phyloP scores from a whole-genome alignment of 2,329 filamentous ascomycete species.

The Colletotrichum euphorbiae region DNA sequence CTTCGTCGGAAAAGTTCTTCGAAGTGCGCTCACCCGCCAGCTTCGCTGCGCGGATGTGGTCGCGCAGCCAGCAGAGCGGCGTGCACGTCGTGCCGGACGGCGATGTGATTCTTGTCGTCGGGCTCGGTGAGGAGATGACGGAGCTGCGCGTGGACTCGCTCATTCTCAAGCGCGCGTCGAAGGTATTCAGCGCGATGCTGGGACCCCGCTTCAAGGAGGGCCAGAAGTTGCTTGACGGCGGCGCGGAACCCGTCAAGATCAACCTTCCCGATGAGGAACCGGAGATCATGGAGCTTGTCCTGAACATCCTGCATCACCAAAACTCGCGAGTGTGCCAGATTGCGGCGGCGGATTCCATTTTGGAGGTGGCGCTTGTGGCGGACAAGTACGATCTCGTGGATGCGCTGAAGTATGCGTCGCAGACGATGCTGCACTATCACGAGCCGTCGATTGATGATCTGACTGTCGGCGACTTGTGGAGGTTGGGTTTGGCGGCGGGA shows the following conservation, averaged over 20 bases:
- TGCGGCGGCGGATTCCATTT: slow-evolving; percentile 45
- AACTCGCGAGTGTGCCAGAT: slow-evolving; percentile 44
- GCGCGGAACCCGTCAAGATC: slow-evolving; percentile 42
- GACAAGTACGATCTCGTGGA: slow-evolving; percentile 44
- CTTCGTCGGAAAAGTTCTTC: slow-evolving; percentile 31
- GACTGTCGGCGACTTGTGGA: slow-evolving; percentile 37
- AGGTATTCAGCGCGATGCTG: slow-evolving; percentile 46
- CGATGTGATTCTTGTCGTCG: slow-evolving; percentile 44
- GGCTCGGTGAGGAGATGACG: slow-evolving; percentile 30
- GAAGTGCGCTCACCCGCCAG: slow-evolving; percentile 36
- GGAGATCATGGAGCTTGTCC: slow-evolving; percentile 46
- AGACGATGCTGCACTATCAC: slow-evolving; percentile 36
- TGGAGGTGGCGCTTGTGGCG: slow-evolving; percentile 46
- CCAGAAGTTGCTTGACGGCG: slow-evolving; percentile 35
- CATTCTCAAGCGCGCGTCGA: slow-evolving; percentile 44
- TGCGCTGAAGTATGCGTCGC: slow-evolving; percentile 34
- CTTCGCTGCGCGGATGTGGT: slow-evolving; percentile 39
- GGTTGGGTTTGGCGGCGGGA: slow-evolving; percentile 33
- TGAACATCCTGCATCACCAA: slow-evolving; percentile 48
- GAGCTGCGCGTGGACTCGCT: slow-evolving; percentile 40
- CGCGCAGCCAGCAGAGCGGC: slow-evolving; percentile 30
- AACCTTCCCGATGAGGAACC: slow-evolving; percentile 48
- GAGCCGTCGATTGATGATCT: slow-evolving; percentile 36
- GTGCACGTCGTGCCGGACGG: slow-evolving; percentile 38
- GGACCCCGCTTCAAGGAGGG: slow-evolving; percentile 43